Conservation (phyloP, 129 eudicot genomes). For the Arctium lappa region DNA sequence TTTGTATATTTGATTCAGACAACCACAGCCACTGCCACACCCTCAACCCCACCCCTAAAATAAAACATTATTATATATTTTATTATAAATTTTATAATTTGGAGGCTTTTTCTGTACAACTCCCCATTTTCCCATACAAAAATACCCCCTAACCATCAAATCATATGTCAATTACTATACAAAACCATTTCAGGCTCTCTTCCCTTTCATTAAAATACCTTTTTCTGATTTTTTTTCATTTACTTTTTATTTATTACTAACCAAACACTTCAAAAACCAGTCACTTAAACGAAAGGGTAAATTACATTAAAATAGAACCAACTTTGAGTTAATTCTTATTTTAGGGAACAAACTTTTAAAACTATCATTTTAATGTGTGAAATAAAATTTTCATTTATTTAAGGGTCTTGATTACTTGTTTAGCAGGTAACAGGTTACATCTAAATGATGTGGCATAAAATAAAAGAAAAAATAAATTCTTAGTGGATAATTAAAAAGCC, state of each 20-base stretch:
- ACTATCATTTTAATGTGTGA: no score
- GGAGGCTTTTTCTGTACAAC: conserved; percentile 12
- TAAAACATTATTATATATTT: background rate
- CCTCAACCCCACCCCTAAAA: background rate
- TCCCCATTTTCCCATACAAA: conserved; percentile 23
- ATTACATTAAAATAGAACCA: no score
- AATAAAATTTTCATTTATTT: no score
- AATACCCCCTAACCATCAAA: conserved; percentile 33
- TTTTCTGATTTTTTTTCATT: background rate
- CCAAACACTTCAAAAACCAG: no score
- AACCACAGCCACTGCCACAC: conserved; percentile 19
- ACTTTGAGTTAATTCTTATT: no score
- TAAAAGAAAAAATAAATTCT: no score
- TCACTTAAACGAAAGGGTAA: no score
- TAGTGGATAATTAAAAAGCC: no score
- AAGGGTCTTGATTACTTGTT: no score
- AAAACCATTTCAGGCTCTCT: conserved; percentile 31
- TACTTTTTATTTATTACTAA: background rate
- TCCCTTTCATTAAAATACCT: background rate
- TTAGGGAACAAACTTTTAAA: no score
- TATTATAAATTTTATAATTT: background rate
- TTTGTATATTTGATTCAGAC: conserved; percentile 17
- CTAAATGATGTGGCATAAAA: no score
- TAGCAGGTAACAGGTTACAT: no score
- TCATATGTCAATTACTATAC: conserved; percentile 11